phyloP scores from a whole-genome alignment of 1,284 basidiomycete genomes.

The Apiotrichum siamense region DNA sequence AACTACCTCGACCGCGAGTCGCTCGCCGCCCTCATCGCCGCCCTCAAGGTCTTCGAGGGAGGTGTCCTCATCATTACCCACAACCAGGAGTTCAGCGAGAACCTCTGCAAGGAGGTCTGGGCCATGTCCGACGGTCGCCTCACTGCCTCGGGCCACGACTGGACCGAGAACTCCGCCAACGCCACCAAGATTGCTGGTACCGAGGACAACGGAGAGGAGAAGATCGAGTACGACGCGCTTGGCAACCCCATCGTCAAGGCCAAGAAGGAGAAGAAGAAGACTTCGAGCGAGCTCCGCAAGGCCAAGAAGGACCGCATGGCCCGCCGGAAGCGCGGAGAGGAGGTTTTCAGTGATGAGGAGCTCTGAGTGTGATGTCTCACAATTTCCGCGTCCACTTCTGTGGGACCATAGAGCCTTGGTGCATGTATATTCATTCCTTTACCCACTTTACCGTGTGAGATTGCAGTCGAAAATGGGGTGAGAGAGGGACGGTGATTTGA shows the following conservation, averaged over 20 bases:
- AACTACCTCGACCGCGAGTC: slow-evolving; percentile 98
- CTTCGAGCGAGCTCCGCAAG: slow-evolving; percentile 73
- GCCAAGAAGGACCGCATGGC: slow-evolving; percentile 93
- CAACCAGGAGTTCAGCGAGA: slow-evolving; percentile 97
- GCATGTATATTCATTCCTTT: slow-evolving; percentile 1
- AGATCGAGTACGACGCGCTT: slow-evolving; percentile 86
- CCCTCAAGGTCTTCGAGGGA: slow-evolving; percentile 92
- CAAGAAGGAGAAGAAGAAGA: slow-evolving; percentile 76
- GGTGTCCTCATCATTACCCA: slow-evolving; percentile 96
- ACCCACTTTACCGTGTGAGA: neutral
- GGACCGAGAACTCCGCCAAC: slow-evolving; percentile 84
- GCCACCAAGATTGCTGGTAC: slow-evolving; percentile 60
- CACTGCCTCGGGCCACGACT: slow-evolving; percentile 94
- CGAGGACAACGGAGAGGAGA: slow-evolving; percentile 72
- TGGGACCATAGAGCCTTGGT: neutral
- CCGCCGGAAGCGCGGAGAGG: slow-evolving; percentile 54
- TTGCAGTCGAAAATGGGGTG: too few species aligned
- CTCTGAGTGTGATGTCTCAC: neutral
- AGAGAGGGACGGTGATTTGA: too few species aligned
- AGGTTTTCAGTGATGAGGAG: slow-evolving; percentile 23
- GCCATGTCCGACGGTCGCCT: slow-evolving; percentile 89
- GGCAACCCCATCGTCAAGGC: slow-evolving; percentile 86
- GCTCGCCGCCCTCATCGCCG: slow-evolving; percentile 90
- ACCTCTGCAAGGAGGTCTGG: slow-evolving; percentile 59
- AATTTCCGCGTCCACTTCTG: neutral